Base-by-base conservation (phyloP, 768 basidiomycete genomes). In the Serendipita sp. region DNA sequence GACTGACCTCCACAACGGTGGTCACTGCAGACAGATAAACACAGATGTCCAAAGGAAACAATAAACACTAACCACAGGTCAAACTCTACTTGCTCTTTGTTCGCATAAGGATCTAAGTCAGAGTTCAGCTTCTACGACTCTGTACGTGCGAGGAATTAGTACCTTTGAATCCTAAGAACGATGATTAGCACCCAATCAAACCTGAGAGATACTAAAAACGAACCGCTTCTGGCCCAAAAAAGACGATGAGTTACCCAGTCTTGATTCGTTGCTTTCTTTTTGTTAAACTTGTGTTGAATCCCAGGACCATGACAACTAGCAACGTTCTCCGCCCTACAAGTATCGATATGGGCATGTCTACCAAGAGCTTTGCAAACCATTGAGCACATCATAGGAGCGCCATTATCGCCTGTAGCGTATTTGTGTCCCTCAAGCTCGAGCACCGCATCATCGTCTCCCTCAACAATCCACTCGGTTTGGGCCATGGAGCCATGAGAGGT, bases 401-500 rank as follows among this genome's bases (percentile, higher is more conserved):
- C 82, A 47, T 81, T 80, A 62, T 83, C 81, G 28, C 78, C 63
- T 11, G 70, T 58, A 0, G 63, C 67, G 41, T 63, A 85, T 66
- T 76, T 80, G 65, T 78, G 78, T 2, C 84, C 83, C 65, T 79
- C 77, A 2, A 84, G 72, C 67, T 85, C 85, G 0, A 84, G 64
- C 1, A 73, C 70, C 1, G 74, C 76, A 16, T 77, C 81, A 5
- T 82, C 79, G 1, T 78, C 76, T 0, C 79, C 80, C 63, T 84
- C 81, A 2, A 84, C 69, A 0, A 78, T 74, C 85, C 85, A 85
- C 46, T 75, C 75, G 0, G 81, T 80, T 64, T 73, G 76, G 0
- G 81, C 79, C 83, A 85, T 85, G 1, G 82, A 83, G 2, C 84
- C 85, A 65, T 85, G 84, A 15, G 76, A 76, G 0, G 84, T 85